Base-by-base conservation (phyloP, 2,329 filamentous ascomycete genomes). In the Neocucurbitaria cava region DNA sequence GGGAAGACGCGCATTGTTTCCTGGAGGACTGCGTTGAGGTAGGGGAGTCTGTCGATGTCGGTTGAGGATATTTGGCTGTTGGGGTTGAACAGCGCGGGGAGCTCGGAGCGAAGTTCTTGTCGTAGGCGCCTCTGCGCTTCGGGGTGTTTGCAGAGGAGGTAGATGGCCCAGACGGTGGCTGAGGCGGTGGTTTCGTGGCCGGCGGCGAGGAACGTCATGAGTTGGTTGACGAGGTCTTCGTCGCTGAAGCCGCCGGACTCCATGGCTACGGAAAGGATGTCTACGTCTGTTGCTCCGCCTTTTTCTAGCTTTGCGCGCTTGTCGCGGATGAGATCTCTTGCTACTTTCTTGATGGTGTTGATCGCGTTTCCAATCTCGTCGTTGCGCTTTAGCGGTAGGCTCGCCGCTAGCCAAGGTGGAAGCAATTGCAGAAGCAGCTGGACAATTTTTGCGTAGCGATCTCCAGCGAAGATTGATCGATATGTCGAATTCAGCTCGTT, bases 201-300 rank as follows among this genome's bases (percentile, higher is more conserved):
- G 0, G 92, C 92, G 0, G 89, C 89, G 5, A 96, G 84, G 78
- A 96, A 95, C 0, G 91, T 96, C 90, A 96, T 95, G 71, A 95
- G 84, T 76, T 96, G 92, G 72, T 95, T 89, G 31, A 92, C 85
- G n/a, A 96, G 84, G 56, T 91, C 87, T 44, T 92, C 89, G 58
- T 95, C 90, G 11, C 78, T 84, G 76, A 96, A 95, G 5, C 82
- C 86, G 42, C 89, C 90, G 35, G 87, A 91, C 70, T 88, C 84
- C 43, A 96, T 79, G 15, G 92, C 92, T 0, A 94, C 89, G 1
- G 89, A 91, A 30, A 96, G 80, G 53, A 96, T 95, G 72, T 96
- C 92, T 7, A 85, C 74, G 41, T 87, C 86, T 1, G 76, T 77
- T 15, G 66, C 74, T 28, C 72, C 72, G 38, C 76, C 76, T 28